These are phyloP conservation scores for Lepidium didymum DNA, from an alignment of 345 rosid species.

Conservation along the genomic window DNA sequence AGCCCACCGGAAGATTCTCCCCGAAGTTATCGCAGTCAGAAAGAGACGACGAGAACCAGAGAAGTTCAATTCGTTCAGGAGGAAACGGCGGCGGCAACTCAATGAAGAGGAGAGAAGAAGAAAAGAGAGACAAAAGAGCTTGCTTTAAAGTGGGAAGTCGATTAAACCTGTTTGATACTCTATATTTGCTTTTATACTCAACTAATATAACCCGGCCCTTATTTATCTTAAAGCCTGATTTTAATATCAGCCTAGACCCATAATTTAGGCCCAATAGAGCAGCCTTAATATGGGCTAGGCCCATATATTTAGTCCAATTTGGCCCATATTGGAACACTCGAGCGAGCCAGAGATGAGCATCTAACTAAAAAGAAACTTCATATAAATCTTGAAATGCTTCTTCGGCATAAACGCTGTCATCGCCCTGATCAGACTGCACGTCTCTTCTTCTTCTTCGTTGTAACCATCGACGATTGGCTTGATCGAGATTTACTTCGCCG, in stretches of 20 bases:
- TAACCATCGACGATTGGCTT: slow-evolving; percentile 16
- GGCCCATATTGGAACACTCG: slow-evolving; percentile 4
- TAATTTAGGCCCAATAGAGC: background rate
- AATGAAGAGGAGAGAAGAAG: slow-evolving; percentile 5
- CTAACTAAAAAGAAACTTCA: background rate
- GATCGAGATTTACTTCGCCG: slow-evolving; percentile 23
- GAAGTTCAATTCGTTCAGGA: slow-evolving; percentile 12
- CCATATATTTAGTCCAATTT: background rate
- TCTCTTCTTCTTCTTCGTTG: slow-evolving; percentile 20
- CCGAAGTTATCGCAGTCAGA: background rate
- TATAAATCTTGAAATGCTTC: slow-evolving; percentile 16
- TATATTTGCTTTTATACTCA: background rate
- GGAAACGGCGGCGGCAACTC: slow-evolving; percentile 31
- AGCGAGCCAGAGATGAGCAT: slow-evolving; percentile 1
- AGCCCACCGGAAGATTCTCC: background rate
- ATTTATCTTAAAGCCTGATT: background rate
- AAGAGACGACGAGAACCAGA: slow-evolving; percentile 5
- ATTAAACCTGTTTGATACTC: slow-evolving; percentile 8
- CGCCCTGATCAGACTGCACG: slow-evolving; percentile 35
- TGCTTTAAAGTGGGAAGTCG: slow-evolving; percentile 19
- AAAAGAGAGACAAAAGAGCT: background rate
- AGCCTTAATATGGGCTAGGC: background rate
- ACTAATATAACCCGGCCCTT: background rate
- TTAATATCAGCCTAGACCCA: background rate
- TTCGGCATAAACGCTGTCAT: slow-evolving; percentile 26